Percentiles rank a stretch among this genome's conserved stretches.
phyloP scores from a whole-genome alignment of 106 monocot species.

The Acorus calamus region DNA sequence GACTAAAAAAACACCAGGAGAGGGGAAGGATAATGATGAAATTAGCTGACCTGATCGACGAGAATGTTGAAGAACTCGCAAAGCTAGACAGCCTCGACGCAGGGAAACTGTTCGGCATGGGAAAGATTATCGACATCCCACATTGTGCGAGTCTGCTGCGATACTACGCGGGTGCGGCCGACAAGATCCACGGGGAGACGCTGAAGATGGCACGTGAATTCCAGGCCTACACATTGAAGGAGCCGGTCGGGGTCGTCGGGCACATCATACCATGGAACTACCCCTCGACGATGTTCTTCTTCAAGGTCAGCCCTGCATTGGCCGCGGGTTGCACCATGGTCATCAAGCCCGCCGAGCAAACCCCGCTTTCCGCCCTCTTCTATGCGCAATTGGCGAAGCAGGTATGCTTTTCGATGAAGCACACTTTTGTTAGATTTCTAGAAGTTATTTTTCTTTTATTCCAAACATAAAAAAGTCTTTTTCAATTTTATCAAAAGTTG shows the following conservation, averaged over 20 bases:
- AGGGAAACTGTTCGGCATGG: constrained; percentile 14
- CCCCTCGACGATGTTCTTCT: constrained; percentile 43
- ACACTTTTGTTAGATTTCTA: too few relatives aligned
- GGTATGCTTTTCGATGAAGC: constrained; percentile 14
- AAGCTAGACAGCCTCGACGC: constrained; percentile 17
- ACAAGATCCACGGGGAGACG: constrained; percentile 69
- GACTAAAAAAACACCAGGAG: constrained; percentile 7
- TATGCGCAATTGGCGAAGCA: constrained; percentile 53
- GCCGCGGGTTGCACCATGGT: constrained; percentile 67
- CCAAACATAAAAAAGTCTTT: too few relatives aligned
- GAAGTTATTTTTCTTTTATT: too few relatives aligned
- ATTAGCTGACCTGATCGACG: constrained; percentile 30
- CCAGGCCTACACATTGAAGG: constrained; percentile 51
- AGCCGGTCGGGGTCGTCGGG: constrained; percentile 66
- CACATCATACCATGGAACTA: constrained; percentile 69
- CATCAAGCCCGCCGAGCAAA: constrained; percentile 76
- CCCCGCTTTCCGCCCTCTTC: constrained; percentile 53
- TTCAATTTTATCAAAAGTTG: too few relatives aligned
- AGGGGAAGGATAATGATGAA: constrained; percentile 31
- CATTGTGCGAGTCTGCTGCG: not conserved
- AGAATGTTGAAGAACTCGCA: constrained; percentile 24
- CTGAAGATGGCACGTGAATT: constrained; percentile 32
- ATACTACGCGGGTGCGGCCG: constrained; percentile 44
- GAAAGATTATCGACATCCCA: constrained; percentile 14
- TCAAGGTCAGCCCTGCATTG: constrained; percentile 58